Evolutionary conservation across 768 basidiomycete species (phyloP).

Genomic region (Mrakia frigida): DNA sequence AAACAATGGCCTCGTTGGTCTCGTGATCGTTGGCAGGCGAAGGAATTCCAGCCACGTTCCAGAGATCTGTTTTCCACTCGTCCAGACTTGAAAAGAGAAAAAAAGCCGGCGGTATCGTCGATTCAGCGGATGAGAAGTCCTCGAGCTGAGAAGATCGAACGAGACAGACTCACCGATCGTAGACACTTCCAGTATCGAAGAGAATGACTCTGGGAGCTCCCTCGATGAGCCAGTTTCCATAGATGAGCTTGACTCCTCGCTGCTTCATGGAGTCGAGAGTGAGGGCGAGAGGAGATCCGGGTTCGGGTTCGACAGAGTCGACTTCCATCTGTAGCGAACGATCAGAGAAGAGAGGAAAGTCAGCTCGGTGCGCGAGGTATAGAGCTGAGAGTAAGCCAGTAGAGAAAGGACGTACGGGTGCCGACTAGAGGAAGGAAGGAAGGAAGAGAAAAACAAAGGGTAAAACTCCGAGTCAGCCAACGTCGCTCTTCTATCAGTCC

Average conservation of each 20-base stretch:
- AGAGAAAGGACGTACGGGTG: constrained; percentile 20
- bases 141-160: neutral
- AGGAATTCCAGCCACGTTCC: constrained; percentile 97
- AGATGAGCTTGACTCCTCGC: constrained; percentile 87
- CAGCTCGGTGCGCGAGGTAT: neutral
- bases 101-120: neutral
- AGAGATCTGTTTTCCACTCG: constrained; percentile 98
- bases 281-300: constrained; percentile 57
- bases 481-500: neutral
- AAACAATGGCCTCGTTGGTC: constrained; percentile 95
- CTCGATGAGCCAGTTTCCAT: constrained; percentile 97
- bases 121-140: neutral
- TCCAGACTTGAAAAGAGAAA: constrained; percentile 53
- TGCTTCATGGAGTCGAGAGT: constrained; percentile 76
- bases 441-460: neutral
- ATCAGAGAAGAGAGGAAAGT: neutral
- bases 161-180: constrained; percentile 52
- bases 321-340: constrained; percentile 77
- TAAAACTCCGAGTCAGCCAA: constrained; percentile 13
- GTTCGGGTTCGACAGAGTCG: constrained; percentile 85
- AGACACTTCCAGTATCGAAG: constrained; percentile 88
- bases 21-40: constrained; percentile 94
- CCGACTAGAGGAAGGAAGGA: constrained; percentile 24
- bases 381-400: neutral
- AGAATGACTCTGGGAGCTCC: constrained; percentile 90